Base-by-base conservation (phyloP, 768 basidiomycete species). In the Leccinum broughii region DNA sequence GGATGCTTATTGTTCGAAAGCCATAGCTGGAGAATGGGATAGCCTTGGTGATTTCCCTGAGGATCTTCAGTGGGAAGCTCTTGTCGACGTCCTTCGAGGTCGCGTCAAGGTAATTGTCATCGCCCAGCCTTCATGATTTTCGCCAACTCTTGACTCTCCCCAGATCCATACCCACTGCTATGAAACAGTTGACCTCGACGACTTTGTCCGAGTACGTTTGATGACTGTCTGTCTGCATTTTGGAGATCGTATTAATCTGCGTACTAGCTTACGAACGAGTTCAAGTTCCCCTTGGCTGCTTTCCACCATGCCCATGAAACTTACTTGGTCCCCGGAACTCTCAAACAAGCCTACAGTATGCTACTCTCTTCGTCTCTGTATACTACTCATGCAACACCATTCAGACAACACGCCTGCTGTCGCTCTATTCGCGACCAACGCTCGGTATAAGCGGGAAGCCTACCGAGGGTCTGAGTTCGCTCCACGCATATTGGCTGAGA, bases 281-380 rank as follows among this genome's bases (percentile, higher is more conserved):
- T 95, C 79, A 77, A 92, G 66, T 94, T 93, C 69, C 82, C 85
- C 2, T 80, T 95, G 30, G 84, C 89, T 6, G 88, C 91, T 6
- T 86, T 95, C 69, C 92, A 95, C 67, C 89, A 92, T 68, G 95
- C 93, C 8, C 87, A 92, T 57, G 93, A 96, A 71, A 85, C 93
- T 1, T 97, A 92, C 75, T 81, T 97, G n/a, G 89, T 95, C 24
- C 92, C 94, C 1, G 85, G 85, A 24, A 75, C 89, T 4, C 76
- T 98, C 62, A 95, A 93, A 74, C 77, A 83, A 71, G 85, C 88
- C 62, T 95, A 81, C 58, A 70, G 74, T 74, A 62, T 22, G 64
- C 2, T 22, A 1, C 56, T 46, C 26, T 51, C 14, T 58, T 58
- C 4, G 15, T 56, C 28, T 56, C 14, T n/a, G 26, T 51, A 28